Evolutionary conservation across 495 filamentous ascomycete species (phyloP).

Genomic region (Tuber melanosporum): DNA sequence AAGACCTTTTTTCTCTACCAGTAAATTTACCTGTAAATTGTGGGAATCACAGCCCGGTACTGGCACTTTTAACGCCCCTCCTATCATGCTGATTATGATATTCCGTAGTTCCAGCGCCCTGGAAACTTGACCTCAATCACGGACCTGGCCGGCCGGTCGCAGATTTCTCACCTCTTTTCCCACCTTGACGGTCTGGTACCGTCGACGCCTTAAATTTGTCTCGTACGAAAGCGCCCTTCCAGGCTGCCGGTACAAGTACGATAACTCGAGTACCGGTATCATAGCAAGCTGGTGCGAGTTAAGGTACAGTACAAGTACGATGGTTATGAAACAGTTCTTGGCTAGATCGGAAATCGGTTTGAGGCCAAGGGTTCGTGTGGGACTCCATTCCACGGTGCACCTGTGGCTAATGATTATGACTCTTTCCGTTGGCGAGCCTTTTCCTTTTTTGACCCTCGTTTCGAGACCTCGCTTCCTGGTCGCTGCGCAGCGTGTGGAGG

Average conservation of each 20-base stretch:
- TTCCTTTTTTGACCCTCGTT: background rate
- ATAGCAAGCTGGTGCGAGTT: too few species aligned
- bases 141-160: background rate
- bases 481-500: background rate
- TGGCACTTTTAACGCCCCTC: background rate
- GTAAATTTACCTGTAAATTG: background rate
- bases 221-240: background rate
- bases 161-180: background rate
- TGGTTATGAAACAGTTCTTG: background rate
- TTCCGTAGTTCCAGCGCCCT: background rate
- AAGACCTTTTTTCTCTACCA: background rate
- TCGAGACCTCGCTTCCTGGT: background rate
- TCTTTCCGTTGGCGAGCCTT: background rate
- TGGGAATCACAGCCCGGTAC: background rate
- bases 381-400: background rate
- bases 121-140: background rate
- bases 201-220: background rate
- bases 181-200: background rate
- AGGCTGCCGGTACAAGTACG: background rate
- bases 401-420: background rate
- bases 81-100: background rate
- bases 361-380: background rate
- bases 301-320: too few species aligned
- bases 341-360: background rate
- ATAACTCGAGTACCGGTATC: too few species aligned